Evolutionary conservation across 2,329 filamentous ascomycete genomes (phyloP).

Genomic region (Allantophomopsis cytisporea): DNA sequence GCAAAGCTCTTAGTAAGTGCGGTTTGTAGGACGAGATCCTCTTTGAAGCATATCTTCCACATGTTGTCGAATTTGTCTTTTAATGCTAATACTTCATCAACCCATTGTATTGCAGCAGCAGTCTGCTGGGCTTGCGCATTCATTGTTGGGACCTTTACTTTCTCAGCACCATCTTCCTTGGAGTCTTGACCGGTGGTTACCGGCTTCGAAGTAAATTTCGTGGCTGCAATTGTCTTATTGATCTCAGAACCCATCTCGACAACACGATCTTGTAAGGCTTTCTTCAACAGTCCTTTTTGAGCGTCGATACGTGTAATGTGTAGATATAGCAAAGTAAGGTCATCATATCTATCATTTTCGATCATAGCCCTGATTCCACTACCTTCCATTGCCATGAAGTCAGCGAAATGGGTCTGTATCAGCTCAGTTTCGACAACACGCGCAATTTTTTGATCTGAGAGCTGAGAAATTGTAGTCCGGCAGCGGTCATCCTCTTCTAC

Average conservation of each 20-base stretch:
- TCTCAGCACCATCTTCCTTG: constrained; percentile 32
- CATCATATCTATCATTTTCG: constrained; percentile 70
- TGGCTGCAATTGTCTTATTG: constrained; percentile 51
- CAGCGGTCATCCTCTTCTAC: constrained; percentile 74
- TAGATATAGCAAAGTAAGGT: constrained; percentile 69
- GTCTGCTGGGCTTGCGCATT: constrained; percentile 65
- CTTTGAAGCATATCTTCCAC: constrained; percentile 57
- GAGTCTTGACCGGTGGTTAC: constrained; percentile 33
- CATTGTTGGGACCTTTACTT: constrained; percentile 31
- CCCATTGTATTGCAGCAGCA: constrained; percentile 82
- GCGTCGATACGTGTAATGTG: constrained; percentile 67
- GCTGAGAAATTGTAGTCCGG: constrained; percentile 62
- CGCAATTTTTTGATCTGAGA: constrained; percentile 61
- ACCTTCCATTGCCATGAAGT: constrained; percentile 72
- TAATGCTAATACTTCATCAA: constrained; percentile 73
- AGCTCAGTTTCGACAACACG: constrained; percentile 69
- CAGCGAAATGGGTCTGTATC: constrained; percentile 62
- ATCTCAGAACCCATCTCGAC: constrained; percentile 72
- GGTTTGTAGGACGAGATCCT: constrained; percentile 67
- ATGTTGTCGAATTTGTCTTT: constrained; percentile 86
- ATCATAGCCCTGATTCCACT: constrained; percentile 85
- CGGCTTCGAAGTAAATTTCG: constrained; percentile 31
- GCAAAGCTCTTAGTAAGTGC: constrained; percentile 78
- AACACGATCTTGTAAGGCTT: constrained; percentile 60
- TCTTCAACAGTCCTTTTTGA: constrained; percentile 56